These are phyloP conservation scores for Tetrapisispora nanseiensis DNA, from an alignment of 805 yeast genomes.

Conservation along the genomic window DNA sequence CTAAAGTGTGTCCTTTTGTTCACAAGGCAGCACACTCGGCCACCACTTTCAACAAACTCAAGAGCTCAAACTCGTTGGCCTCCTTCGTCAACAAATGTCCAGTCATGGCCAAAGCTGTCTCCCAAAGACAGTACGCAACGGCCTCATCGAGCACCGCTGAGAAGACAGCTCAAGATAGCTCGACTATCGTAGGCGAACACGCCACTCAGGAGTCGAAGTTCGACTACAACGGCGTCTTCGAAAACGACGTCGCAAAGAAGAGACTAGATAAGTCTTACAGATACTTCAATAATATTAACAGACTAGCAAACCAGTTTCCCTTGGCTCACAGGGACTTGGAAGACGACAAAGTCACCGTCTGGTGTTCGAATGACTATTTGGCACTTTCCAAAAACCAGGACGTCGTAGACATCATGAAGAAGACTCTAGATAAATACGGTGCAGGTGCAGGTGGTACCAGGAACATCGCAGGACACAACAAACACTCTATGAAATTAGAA, in stretches of 20 bases:
- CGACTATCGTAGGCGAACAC: conserved; percentile 22
- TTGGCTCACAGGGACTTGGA: conserved; percentile 73
- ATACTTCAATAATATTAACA: conserved; percentile 92
- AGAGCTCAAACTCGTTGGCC: conserved; percentile 29
- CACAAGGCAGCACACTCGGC: conserved; percentile 29
- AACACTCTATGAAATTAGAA: conserved; percentile 81
- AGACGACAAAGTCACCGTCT: conserved; percentile 84
- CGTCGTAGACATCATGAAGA: conserved; percentile 68
- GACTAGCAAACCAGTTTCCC: conserved; percentile 91
- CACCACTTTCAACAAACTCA: conserved; percentile 12
- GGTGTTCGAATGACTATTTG: conserved; percentile 97
- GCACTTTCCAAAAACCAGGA: conserved; percentile 83
- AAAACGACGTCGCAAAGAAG: conserved; percentile 58
- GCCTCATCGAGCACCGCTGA: conserved; percentile 22
- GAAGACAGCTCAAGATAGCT: conserved; percentile 28
- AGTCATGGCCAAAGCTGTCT: conserved; percentile 76
- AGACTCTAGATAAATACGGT: conserved; percentile 79
- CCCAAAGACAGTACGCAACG: conserved; percentile 11
- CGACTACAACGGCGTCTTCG: conserved; percentile 65
- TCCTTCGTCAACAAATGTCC: conserved; percentile 71
- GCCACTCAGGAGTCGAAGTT: conserved; percentile 44
- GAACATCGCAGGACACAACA: conserved; percentile 96
- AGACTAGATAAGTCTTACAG: conserved; percentile 87
- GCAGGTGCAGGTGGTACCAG: conserved; percentile 99
- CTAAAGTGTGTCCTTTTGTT: conserved; percentile 78